A percentile compares a stretch with the other conserved stretches of the same genome.
phyloP scores from a whole-genome alignment of 2,329 filamentous ascomycete species.

The Paramyrothecium roridum region DNA sequence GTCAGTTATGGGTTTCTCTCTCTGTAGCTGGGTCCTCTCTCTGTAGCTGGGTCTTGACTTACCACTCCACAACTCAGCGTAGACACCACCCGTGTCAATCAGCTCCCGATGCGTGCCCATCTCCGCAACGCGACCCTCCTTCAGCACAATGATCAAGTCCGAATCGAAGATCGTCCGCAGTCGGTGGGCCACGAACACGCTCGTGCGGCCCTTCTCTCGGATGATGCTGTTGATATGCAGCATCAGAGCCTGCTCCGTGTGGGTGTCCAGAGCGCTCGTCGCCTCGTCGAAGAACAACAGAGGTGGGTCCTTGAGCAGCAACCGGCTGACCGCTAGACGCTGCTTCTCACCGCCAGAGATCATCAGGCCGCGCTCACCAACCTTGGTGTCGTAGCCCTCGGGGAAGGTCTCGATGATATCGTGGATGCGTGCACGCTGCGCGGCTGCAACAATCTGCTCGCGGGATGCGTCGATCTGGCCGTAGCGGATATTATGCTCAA shows the following conservation, averaged over 20 bases:
- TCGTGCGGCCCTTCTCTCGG: constrained; percentile 83
- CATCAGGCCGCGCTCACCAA: constrained; percentile 94
- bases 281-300: constrained; percentile 94
- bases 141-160: constrained; percentile 87
- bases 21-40: neutral
- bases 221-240: constrained; percentile 91
- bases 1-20: constrained; percentile 9
- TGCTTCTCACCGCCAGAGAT: constrained; percentile 95
- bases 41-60: constrained; percentile 32
- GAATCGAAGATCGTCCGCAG: constrained; percentile 91
- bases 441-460: constrained; percentile 73
- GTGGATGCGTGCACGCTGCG: constrained; percentile 80
- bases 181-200: constrained; percentile 91
- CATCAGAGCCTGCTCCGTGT: constrained; percentile 88
- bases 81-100: constrained; percentile 74
- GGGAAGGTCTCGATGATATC: constrained; percentile 77
- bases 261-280: constrained; percentile 86
- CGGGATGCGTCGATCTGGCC: constrained; percentile 74
- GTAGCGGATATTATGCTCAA: constrained; percentile 94
- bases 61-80: constrained; percentile 89
- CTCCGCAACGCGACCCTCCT: constrained; percentile 81
- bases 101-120: constrained; percentile 83
- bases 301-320: constrained; percentile 86
- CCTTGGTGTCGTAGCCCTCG: constrained; percentile 85
- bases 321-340: constrained; percentile 75